phyloP scores from a whole-genome alignment of 2,329 filamentous ascomycete species.

The Cryphonectria parasitica region DNA sequence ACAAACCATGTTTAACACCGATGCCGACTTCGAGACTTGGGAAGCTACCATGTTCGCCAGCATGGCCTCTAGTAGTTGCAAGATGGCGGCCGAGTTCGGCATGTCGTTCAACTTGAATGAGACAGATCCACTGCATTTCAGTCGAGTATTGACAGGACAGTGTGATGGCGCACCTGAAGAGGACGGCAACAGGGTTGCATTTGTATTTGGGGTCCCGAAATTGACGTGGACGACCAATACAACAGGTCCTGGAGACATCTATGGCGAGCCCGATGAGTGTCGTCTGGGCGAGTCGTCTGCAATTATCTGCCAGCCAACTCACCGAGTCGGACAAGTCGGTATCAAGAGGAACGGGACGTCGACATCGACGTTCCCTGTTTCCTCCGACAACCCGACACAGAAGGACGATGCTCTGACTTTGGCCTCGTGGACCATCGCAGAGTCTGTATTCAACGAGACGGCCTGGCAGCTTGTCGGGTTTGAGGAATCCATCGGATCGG shows the following conservation, averaged over 20 bases:
- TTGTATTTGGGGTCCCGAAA: background rate
- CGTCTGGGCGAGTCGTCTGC: background rate
- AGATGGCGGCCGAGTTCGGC: background rate
- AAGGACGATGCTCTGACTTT: background rate
- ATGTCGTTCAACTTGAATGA: background rate
- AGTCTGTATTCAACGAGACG: conserved; percentile 4
- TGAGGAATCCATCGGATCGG: background rate
- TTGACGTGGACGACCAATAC: background rate
- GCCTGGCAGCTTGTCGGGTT: background rate
- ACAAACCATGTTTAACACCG: background rate
- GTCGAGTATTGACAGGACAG: background rate
- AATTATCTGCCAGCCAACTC: background rate
- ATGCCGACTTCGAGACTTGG: background rate
- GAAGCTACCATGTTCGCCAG: background rate
- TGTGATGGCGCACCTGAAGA: background rate
- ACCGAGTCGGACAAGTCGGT: background rate
- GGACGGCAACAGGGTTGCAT: background rate
- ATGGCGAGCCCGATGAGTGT: conserved; percentile 4
- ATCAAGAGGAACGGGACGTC: background rate
- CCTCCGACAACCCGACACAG: background rate
- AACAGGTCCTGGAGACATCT: background rate
- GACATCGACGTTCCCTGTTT: background rate
- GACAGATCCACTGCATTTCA: background rate
- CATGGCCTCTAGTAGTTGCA: background rate
- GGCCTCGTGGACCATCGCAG: background rate